These are phyloP conservation scores for Coemansia sp. DNA, from an alignment of 192 early-diverging fungal genomes.

Conservation along the genomic window DNA sequence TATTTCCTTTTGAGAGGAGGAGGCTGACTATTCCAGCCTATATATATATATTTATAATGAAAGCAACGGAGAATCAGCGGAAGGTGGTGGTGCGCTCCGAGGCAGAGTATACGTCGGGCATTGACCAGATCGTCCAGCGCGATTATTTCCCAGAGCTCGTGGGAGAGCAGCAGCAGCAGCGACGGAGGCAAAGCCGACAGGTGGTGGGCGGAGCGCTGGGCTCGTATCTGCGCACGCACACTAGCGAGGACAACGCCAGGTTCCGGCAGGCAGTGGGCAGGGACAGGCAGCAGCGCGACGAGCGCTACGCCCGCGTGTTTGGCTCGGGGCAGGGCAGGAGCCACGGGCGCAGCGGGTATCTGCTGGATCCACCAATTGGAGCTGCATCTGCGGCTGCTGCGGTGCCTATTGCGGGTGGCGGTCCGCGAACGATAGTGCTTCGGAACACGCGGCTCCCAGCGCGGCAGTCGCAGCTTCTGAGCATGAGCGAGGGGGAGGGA, in stretches of 20 bases:
- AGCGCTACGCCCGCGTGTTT: background rate
- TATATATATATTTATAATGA: background rate
- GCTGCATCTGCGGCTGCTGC: background rate
- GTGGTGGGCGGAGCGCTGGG: conserved; percentile 14
- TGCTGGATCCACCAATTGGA: background rate
- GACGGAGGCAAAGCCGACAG: background rate
- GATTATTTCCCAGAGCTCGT: conserved; percentile 32
- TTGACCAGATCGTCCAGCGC: conserved; percentile 34
- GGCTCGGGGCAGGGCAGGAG: background rate
- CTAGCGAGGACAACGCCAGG: conserved; percentile 43
- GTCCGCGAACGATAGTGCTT: conserved; percentile 11
- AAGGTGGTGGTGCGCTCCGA: conserved; percentile 22
- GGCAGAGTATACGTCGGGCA: conserved; percentile 18
- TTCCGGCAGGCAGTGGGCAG: conserved; percentile 19
- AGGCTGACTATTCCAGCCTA: no score
- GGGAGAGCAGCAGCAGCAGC: background rate
- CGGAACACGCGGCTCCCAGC: conserved; percentile 33
- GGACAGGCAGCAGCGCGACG: conserved; percentile 13
- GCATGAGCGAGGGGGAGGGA: background rate
- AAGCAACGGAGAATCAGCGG: background rate
- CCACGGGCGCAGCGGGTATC: background rate
- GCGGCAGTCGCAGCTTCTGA: background rate
- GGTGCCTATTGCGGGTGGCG: no score
- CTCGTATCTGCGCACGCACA: conserved; percentile 29
- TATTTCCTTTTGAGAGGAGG: no score